Evolutionary conservation across 2,329 filamentous ascomycete species (phyloP).

Genomic region (Trichoderma oligosporum): DNA sequence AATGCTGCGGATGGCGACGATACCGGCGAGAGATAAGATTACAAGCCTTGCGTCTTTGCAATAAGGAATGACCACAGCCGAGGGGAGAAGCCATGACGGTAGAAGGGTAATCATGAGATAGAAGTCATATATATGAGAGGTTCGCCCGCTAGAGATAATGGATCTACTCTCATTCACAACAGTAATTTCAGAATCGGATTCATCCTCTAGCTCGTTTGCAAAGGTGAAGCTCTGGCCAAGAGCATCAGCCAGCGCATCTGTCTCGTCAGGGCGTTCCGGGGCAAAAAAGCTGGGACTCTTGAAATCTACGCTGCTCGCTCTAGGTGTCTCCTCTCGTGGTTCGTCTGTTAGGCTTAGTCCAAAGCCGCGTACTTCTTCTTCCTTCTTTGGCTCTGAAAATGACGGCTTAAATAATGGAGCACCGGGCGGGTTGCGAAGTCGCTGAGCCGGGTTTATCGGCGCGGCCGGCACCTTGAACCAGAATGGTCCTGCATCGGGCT

Average conservation of each 20-base stretch:
- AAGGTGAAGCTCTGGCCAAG: constrained; percentile 44
- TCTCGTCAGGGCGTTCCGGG: constrained; percentile 35
- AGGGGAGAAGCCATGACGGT: constrained; percentile 28
- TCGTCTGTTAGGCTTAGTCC: not conserved
- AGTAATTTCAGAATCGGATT: not conserved
- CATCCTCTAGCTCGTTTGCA: constrained; percentile 28
- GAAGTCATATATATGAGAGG: constrained; percentile 23
- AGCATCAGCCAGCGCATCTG: constrained; percentile 43
- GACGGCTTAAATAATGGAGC: constrained; percentile 49
- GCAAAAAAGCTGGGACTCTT: constrained; percentile 61
- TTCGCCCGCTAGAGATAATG: constrained; percentile 5
- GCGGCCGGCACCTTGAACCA: constrained; percentile 68
- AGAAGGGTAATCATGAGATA: constrained; percentile 25
- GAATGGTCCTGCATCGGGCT: constrained; percentile 51
- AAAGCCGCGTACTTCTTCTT: constrained; percentile 19
- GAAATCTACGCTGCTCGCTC: constrained; percentile 41
- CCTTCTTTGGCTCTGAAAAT: constrained; percentile 37
- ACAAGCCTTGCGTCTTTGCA: constrained; percentile 29
- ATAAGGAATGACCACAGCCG: constrained; percentile 25
- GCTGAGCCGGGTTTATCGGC: constrained; percentile 62
- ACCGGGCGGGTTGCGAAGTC: constrained; percentile 58
- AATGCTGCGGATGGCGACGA: constrained; percentile 30
- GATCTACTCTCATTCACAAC: not conserved
- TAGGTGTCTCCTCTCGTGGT: constrained; percentile 13
- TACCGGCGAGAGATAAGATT: constrained; percentile 28